phyloP scores from a whole-genome alignment of 2,329 filamentous ascomycete species.

The Arthroderma uncinatum region DNA sequence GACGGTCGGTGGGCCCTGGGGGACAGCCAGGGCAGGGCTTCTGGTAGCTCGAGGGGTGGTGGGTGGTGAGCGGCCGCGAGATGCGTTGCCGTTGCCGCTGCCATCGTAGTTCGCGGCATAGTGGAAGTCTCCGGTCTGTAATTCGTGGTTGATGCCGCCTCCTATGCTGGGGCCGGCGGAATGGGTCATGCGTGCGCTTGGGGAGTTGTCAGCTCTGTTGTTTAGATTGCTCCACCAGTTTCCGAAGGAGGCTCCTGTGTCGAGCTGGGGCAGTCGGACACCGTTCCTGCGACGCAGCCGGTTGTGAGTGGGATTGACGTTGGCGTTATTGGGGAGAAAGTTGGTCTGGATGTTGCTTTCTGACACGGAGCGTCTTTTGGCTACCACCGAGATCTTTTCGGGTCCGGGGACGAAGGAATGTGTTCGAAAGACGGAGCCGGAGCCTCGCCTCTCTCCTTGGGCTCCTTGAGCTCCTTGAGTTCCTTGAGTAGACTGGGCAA shows the following conservation, averaged over 20 bases:
- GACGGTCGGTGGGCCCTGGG: conserved; percentile 11
- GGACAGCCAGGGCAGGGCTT: conserved; percentile 6
- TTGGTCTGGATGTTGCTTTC: conserved; percentile 13
- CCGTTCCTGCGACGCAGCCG: conserved; percentile 15
- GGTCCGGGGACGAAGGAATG: conserved; percentile 14
- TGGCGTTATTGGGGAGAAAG: neutral
- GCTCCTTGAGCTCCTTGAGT: too few relatives aligned
- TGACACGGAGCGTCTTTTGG: conserved; percentile 15
- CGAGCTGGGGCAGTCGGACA: conserved; percentile 17
- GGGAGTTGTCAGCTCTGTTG: neutral
- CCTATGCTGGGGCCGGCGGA: conserved; percentile 15
- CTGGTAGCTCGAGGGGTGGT: neutral
- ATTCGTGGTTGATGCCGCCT: neutral
- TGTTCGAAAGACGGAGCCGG: conserved; percentile 6
- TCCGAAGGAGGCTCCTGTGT: conserved; percentile 9
- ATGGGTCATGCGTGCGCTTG: conserved; percentile 3
- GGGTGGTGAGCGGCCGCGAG: neutral
- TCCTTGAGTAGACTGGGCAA: too few relatives aligned
- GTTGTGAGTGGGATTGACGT: conserved; percentile 5
- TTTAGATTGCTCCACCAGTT: too few relatives aligned
- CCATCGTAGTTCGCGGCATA: neutral
- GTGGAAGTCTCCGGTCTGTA: neutral
- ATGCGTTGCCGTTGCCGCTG: neutral
- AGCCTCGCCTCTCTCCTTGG: neutral
- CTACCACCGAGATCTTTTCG: conserved; percentile 12